These are phyloP conservation scores for Yamadazyma olivae DNA, from an alignment of 805 yeast genomes.

Conservation along the genomic window DNA sequence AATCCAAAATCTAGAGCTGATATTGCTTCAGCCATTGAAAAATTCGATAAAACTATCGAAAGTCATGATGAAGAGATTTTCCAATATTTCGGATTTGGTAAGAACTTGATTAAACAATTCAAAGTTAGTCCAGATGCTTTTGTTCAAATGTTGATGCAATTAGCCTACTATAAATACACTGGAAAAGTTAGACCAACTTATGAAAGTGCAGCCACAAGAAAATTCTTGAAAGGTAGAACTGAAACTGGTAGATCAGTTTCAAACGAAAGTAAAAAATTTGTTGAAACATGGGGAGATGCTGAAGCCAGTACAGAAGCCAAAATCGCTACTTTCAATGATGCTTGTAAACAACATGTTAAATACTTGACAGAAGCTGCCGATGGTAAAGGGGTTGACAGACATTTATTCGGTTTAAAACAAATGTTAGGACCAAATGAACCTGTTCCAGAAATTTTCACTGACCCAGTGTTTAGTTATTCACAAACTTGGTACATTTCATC, in stretches of 20 bases:
- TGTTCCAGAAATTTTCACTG: slow-evolving; percentile 66
- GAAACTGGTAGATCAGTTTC: slow-evolving; percentile 91
- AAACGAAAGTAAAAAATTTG: slow-evolving; percentile 64
- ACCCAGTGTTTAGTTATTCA: slow-evolving; percentile 74
- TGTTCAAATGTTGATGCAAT: slow-evolving; percentile 85
- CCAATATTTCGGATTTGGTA: slow-evolving; percentile 84
- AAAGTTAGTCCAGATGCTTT: slow-evolving; percentile 92
- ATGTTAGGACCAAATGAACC: slow-evolving; percentile 57
- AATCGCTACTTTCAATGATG: slow-evolving; percentile 64
- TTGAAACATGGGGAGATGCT: slow-evolving; percentile 66
- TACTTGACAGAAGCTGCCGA: slow-evolving; percentile 75
- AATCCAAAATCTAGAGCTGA: slow-evolving; percentile 47
- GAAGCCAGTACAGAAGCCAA: slow-evolving; percentile 51
- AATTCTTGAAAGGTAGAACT: slow-evolving; percentile 85
- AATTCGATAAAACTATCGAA: slow-evolving; percentile 55
- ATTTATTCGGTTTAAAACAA: slow-evolving; percentile 82
- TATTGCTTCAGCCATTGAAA: slow-evolving; percentile 53
- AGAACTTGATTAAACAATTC: slow-evolving; percentile 76
- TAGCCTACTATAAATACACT: slow-evolving; percentile 81
- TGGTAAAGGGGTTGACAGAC: slow-evolving; percentile 92
- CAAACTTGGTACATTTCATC: slow-evolving; percentile 84
- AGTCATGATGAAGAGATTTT: slow-evolving; percentile 75
- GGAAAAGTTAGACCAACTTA: slow-evolving; percentile 87
- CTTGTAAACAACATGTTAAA: slow-evolving; percentile 69
- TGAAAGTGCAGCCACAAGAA: slow-evolving; percentile 94